Evolutionary conservation across 768 basidiomycete species (phyloP).

Genomic region (Lactarius psammicola): DNA sequence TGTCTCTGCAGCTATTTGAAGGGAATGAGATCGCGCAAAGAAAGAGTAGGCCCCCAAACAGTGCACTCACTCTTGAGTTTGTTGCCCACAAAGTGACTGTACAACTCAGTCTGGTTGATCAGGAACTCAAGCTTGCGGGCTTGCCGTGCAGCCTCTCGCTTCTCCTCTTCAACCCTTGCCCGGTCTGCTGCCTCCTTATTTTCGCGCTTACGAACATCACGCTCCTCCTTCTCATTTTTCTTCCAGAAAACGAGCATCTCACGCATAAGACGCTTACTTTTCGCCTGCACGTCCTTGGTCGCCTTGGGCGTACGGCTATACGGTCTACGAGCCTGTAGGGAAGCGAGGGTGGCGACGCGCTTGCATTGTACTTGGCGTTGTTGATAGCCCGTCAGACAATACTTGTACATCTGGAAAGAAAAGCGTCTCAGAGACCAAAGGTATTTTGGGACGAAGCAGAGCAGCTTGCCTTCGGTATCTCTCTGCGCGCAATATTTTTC

Average conservation of each 20-base stretch:
- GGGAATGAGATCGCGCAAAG: constrained; percentile 23
- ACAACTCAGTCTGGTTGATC: constrained; percentile 97
- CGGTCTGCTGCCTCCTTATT: constrained; percentile 92
- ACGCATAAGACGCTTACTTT: constrained; percentile 85
- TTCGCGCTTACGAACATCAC: constrained; percentile 87
- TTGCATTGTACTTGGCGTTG: constrained; percentile 68
- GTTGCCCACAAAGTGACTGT: constrained; percentile 98
- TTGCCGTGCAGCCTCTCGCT: constrained; percentile 88
- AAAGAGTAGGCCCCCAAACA: background rate
- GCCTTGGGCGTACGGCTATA: constrained; percentile 72
- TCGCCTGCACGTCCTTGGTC: constrained; percentile 78
- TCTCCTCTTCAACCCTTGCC: constrained; percentile 87
- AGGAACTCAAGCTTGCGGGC: constrained; percentile 97
- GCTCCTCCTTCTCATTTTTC: constrained; percentile 96
- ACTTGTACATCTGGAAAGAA: constrained; percentile 68
- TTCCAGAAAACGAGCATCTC: constrained; percentile 98
- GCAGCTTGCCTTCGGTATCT: constrained; percentile 70
- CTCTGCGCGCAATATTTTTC: constrained; percentile 82
- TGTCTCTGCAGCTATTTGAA: constrained; percentile 63
- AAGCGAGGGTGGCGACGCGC: constrained; percentile 70
- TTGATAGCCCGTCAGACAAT: constrained; percentile 63
- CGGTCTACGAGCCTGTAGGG: constrained; percentile 75
- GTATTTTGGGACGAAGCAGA: background rate
- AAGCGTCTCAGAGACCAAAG: constrained; percentile 1
- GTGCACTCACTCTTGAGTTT: constrained; percentile 78